A percentile compares a stretch with the other conserved stretches of the same genome.
Evolutionary conservation across 1,139 yeast species (phyloP).

Genomic region (Blastobotrys persicus): DNA sequence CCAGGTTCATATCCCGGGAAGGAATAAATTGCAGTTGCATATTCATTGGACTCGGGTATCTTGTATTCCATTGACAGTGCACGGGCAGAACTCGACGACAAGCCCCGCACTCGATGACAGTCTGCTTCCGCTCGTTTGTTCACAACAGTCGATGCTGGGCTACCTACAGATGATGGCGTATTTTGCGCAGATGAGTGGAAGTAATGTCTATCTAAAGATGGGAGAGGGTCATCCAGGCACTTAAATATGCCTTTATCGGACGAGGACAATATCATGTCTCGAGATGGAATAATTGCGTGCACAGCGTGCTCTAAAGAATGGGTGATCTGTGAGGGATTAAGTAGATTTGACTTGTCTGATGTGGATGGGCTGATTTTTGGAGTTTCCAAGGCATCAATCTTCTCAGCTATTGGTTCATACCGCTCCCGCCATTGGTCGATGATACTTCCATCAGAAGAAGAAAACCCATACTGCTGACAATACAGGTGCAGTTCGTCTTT

Average conservation of each 20-base stretch:
- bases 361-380: conserved; percentile 2
- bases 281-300: neutral
- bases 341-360: neutral
- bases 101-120: neutral
- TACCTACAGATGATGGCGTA: neutral
- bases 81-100: conserved; percentile 9
- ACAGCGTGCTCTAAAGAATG: neutral
- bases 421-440: conserved; percentile 34
- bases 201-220: neutral
- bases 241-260: conserved; percentile 30
- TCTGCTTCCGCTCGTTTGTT: neutral
- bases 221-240: conserved; percentile 4
- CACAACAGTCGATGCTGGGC: neutral
- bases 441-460: conserved; percentile 10
- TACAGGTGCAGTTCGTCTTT: conserved; percentile 29
- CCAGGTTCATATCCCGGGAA: conserved; percentile 43
- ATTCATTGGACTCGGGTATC: conserved; percentile 23
- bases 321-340: neutral
- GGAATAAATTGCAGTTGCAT: conserved; percentile 38
- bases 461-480: conserved; percentile 31
- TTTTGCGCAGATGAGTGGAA: neutral
- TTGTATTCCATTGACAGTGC: conserved; percentile 8
- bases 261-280: conserved; percentile 25
- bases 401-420: conserved; percentile 16
- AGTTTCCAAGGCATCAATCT: conserved; percentile 1